These are phyloP conservation scores for Leccinum arenicola DNA, from an alignment of 768 basidiomycete species.

Conservation along the genomic window DNA sequence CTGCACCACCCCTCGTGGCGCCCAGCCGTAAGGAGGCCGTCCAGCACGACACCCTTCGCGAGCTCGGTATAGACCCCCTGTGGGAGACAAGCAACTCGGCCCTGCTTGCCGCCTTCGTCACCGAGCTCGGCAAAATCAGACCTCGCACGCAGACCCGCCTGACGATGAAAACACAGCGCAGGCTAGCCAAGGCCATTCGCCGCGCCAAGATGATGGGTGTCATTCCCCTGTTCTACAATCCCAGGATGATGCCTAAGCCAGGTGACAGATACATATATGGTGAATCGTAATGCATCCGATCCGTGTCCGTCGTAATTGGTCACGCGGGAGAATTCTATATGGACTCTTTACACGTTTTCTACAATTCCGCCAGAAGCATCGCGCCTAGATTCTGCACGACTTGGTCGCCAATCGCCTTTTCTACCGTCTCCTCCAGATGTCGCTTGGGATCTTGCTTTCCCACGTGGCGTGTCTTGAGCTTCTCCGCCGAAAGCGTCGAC, in stretches of 20 bases:
- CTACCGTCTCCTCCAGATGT: conserved; percentile 95
- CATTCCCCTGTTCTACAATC: conserved; percentile 50
- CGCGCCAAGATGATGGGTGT: conserved; percentile 91
- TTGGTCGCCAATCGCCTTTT: conserved; percentile 97
- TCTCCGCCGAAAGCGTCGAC: conserved; percentile 88
- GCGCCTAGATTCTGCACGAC: conserved; percentile 94
- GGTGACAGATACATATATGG: conserved; percentile 1
- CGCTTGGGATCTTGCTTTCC: conserved; percentile 98
- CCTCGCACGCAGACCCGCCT: conserved; percentile 66
- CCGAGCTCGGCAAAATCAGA: conserved; percentile 80
- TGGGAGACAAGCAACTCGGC: conserved; percentile 59
- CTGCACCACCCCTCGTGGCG: conserved; percentile 45
- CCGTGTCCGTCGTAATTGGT: conserved; percentile 11
- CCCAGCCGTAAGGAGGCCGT: conserved; percentile 55
- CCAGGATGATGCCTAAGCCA: conserved; percentile 25
- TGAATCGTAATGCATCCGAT: neutral
- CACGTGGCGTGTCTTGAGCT: conserved; percentile 95
- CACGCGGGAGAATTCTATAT: neutral
- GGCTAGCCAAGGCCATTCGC: conserved; percentile 79
- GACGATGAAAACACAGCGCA: conserved; percentile 76
- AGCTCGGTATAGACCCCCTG: conserved; percentile 71
- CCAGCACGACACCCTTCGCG: conserved; percentile 64
- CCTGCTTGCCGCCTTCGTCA: conserved; percentile 56
- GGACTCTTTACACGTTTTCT: conserved; percentile 20
- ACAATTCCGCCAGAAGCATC: conserved; percentile 91